These are phyloP conservation scores for Sonneratia alba DNA, from an alignment of 345 rosid species.

Conservation along the genomic window DNA sequence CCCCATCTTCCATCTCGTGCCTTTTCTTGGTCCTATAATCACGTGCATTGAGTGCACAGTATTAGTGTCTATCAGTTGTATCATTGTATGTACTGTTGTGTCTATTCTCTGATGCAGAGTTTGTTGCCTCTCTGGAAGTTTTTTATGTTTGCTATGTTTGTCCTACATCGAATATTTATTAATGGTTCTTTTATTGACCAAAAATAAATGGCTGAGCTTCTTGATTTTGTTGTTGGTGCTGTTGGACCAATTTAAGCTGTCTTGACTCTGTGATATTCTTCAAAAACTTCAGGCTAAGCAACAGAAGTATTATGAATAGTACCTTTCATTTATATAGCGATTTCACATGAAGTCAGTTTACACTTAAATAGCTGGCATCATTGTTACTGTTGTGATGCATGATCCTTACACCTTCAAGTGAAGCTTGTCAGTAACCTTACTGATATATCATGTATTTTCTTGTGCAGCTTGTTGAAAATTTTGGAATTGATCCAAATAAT, in stretches of 20 bases:
- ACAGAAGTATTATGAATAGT: no score
- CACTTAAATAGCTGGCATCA: neutral
- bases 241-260: neutral
- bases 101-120: neutral
- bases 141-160: neutral
- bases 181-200: neutral
- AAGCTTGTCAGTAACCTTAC: neutral
- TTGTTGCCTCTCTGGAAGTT: neutral
- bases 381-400: neutral
- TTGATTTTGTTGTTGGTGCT: neutral
- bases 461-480: conserved; percentile 86
- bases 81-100: neutral
- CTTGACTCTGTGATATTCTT: neutral
- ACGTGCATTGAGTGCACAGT: neutral
- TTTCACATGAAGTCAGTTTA: neutral
- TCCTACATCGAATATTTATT: neutral
- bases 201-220: neutral
- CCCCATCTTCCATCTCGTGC: conserved; percentile 3
- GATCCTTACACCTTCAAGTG: neutral
- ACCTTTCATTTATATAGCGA: neutral
- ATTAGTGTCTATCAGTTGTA: neutral
- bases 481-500: conserved; percentile 92
- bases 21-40: neutral
- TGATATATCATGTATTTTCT: neutral
- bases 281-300: neutral